phyloP scores from a whole-genome alignment of 106 monocot species.

The Platanthera guangdongensis region DNA sequence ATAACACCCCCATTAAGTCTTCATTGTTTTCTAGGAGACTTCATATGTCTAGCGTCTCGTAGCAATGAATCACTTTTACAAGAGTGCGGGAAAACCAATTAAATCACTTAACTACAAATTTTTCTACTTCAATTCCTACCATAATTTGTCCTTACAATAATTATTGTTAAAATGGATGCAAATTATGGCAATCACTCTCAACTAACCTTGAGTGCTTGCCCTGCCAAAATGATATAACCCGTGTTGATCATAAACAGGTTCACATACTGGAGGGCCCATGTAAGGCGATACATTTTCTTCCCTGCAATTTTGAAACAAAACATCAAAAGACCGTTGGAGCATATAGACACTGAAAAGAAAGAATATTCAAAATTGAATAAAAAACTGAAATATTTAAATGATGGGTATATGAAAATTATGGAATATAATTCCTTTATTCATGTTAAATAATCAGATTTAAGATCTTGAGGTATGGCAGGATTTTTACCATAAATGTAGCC shows the following conservation, averaged over 20 bases:
- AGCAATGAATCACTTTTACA: no score
- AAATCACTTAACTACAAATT: no score
- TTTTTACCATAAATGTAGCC: slow-evolving; percentile 80
- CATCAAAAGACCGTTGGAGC: background rate
- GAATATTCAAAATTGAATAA: background rate
- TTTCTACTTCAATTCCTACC: no score
- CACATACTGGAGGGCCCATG: slow-evolving; percentile 87
- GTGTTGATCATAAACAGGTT: slow-evolving; percentile 98
- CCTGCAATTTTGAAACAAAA: slow-evolving; percentile 38
- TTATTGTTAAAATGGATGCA: background rate
- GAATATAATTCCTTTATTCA: no score
- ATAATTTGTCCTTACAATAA: no score
- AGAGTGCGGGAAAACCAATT: no score
- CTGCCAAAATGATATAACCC: slow-evolving; percentile 91
- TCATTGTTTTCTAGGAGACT: no score
- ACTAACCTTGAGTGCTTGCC: slow-evolving; percentile 86
- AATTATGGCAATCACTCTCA: background rate
- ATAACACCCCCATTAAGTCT: no score
- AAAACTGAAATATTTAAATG: no score
- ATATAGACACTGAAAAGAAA: background rate
- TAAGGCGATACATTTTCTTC: slow-evolving; percentile 69
- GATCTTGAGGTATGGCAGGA: background rate
- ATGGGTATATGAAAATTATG: no score
- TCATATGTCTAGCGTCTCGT: no score
- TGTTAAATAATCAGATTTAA: background rate